Evolutionary conservation across 179 eudicot species (phyloP).

Genomic region (Camellia oleifera): DNA sequence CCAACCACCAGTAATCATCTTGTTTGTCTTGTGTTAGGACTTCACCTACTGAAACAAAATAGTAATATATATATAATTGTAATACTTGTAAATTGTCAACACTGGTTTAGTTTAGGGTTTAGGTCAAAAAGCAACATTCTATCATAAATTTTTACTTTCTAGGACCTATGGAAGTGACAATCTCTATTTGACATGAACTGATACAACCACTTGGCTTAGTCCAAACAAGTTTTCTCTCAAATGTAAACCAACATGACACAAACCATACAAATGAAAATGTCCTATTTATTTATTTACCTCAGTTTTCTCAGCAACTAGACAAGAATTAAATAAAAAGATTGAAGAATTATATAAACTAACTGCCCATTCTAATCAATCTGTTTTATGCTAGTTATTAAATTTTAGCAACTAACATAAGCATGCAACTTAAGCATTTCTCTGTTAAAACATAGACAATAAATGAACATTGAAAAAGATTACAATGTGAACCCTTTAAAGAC

Average conservation of each 20-base stretch:
- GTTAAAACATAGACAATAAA: too few relatives aligned
- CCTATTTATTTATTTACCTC: too few relatives aligned
- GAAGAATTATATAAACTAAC: too few relatives aligned
- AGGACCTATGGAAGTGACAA: background rate
- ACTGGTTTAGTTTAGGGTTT: background rate
- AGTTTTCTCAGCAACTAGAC: too few relatives aligned
- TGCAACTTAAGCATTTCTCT: too few relatives aligned
- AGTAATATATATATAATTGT: background rate
- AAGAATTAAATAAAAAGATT: too few relatives aligned
- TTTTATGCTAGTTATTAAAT: too few relatives aligned
- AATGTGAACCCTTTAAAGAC: too few relatives aligned
- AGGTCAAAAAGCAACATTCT: background rate
- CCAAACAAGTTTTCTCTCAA: background rate
- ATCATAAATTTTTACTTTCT: background rate
- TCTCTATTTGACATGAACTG: background rate
- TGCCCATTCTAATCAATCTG: too few relatives aligned
- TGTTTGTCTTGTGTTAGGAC: background rate
- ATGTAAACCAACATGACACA: background rate
- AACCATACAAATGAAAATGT: too few relatives aligned
- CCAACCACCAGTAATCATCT: background rate
- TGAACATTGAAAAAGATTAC: too few relatives aligned
- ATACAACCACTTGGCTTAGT: background rate
- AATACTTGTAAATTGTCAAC: background rate
- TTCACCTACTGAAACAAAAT: background rate
- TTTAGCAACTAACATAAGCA: too few relatives aligned